Percentiles rank a stretch among this genome's conserved stretches.
phyloP scores from a whole-genome alignment of 805 yeast genomes.

The Yarrowia hollandica region DNA sequence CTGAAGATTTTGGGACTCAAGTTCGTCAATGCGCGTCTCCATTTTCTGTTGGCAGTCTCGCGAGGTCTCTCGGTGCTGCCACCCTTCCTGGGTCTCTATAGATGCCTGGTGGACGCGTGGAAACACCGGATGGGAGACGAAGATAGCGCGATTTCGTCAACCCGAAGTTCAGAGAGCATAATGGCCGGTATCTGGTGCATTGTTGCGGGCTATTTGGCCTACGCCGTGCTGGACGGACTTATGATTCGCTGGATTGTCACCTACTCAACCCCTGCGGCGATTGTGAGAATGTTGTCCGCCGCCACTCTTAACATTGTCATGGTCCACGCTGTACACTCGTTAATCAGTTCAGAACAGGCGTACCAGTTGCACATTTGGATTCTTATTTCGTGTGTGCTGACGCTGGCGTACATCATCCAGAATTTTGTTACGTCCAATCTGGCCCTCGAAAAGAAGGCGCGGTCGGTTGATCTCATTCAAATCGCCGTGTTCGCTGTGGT shows the following conservation, averaged over 20 bases:
- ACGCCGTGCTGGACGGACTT: constrained; percentile 80
- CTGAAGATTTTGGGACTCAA: constrained; percentile 65
- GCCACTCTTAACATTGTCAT: constrained; percentile 68
- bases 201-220: constrained; percentile 82
- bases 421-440: constrained; percentile 77
- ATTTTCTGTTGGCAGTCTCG: constrained; percentile 71
- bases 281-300: constrained; percentile 81
- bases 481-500: constrained; percentile 95
- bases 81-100: constrained; percentile 52
- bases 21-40: constrained; percentile 73
- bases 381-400: constrained; percentile 77
- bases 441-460: constrained; percentile 47
- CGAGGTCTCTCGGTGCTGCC: constrained; percentile 75
- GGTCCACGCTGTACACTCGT: constrained; percentile 64
- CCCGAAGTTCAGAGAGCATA: constrained; percentile 73
- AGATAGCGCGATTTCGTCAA: constrained; percentile 51
- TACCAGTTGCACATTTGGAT: constrained; percentile 90
- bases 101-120: constrained; percentile 43
- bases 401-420: constrained; percentile 78
- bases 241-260: constrained; percentile 91
- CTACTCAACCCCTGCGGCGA: constrained; percentile 84
- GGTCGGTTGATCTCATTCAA: constrained; percentile 83
- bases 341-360: constrained; percentile 69
- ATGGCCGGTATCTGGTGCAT: constrained; percentile 90
- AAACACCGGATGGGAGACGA: constrained; percentile 34